phyloP scores from a whole-genome alignment of 2,329 filamentous ascomycete species.

The Xylariales sp. region DNA sequence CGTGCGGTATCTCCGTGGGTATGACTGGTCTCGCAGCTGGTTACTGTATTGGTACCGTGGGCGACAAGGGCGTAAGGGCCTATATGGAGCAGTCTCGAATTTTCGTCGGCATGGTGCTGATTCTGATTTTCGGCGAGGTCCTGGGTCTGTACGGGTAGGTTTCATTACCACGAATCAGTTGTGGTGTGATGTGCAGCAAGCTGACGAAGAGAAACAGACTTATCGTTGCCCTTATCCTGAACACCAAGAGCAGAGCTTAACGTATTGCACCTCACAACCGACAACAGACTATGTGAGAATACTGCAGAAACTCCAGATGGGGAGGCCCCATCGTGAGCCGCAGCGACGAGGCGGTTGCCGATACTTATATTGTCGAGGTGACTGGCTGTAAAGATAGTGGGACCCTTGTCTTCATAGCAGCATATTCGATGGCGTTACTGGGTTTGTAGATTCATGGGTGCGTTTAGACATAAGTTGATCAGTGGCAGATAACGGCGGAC shows the following conservation, averaged over 20 bases:
- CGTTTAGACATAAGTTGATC: too few species aligned
- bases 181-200: conserved; percentile 13
- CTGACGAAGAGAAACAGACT: conserved; percentile 49
- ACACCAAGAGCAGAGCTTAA: conserved; percentile 75
- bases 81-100: conserved; percentile 96
- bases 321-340: too few species aligned
- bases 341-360: not conserved
- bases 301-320: too few species aligned
- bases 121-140: conserved; percentile 97
- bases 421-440: conserved; percentile 26
- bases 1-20: conserved; percentile 84
- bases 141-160: conserved; percentile 91
- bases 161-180: not conserved
- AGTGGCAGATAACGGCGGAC: too few species aligned
- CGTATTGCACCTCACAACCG: too few species aligned
- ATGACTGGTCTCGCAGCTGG: conserved; percentile 90
- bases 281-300: too few species aligned
- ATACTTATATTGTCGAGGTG: not conserved
- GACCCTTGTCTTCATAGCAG: conserved; percentile 23
- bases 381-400: conserved; percentile 11
- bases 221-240: conserved; percentile 89
- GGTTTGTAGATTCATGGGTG: conserved; percentile 22
- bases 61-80: conserved; percentile 86
- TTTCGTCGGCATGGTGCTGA: conserved; percentile 98
- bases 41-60: conserved; percentile 94